phyloP scores from a whole-genome alignment of 2,329 filamentous ascomycete species.

The Aspergillus fumigatiaffinis region DNA sequence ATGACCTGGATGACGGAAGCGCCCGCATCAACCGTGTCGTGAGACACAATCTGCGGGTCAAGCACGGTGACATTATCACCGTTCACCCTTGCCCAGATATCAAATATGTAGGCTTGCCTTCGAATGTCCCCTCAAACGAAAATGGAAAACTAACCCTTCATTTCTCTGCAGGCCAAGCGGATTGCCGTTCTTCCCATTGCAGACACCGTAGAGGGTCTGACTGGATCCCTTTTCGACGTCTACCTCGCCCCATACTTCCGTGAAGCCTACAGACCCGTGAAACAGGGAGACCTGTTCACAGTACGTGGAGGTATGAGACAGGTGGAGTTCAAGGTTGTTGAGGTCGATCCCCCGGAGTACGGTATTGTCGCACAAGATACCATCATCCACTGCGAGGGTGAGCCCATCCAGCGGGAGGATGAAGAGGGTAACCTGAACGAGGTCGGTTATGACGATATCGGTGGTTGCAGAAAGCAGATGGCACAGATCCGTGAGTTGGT shows the following conservation, averaged over 20 bases:
- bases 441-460: slow-evolving; percentile 98
- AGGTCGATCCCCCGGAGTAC: slow-evolving; percentile 97
- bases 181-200: slow-evolving; percentile 97
- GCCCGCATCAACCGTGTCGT: slow-evolving; percentile 98
- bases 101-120: slow-evolving; percentile 81
- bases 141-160: slow-evolving; percentile 18
- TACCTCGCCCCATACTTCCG: slow-evolving; percentile 99
- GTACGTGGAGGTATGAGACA: slow-evolving; percentile 97
- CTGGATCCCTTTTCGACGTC: slow-evolving; percentile 96
- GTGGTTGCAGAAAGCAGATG: slow-evolving; percentile 99
- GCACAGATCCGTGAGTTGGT: slow-evolving; percentile 98
- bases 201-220: slow-evolving; percentile 96
- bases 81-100: slow-evolving; percentile 98
- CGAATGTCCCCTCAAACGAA: not conserved
- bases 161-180: slow-evolving; percentile 73
- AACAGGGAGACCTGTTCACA: slow-evolving; percentile 97
- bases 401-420: slow-evolving; percentile 94
- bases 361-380: slow-evolving; percentile 99
- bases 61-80: slow-evolving; percentile 96
- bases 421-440: slow-evolving; percentile 99
- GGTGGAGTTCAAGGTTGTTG: slow-evolving; percentile 99
- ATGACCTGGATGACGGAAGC: slow-evolving; percentile 95
- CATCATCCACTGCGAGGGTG: slow-evolving; percentile 97
- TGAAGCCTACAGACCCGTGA: slow-evolving; percentile 94
- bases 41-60: slow-evolving; percentile 95